Base-by-base conservation (phyloP, 2,329 filamentous ascomycete species). In the Colletotrichum melonis region DNA sequence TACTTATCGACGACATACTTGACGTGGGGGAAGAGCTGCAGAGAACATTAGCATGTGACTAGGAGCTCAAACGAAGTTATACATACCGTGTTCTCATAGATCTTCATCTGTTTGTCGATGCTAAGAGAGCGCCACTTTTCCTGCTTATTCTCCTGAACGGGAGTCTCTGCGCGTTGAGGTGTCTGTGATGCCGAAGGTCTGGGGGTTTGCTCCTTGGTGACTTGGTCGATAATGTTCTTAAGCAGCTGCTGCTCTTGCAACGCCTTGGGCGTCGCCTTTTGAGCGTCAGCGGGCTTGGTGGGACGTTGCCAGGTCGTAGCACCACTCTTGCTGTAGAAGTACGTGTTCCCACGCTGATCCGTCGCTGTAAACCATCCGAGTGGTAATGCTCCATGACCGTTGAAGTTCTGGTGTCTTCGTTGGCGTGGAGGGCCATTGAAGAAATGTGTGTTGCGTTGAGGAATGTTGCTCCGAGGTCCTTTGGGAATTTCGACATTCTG, bases 11-110 rank as follows among this genome's bases (percentile, higher is more conserved):
- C 90, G 1, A 98, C 92, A 76, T 95, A 89, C 81, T 95, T 96
- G 77, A 98, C 92, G 69, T 95, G 92, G 6, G 95, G 95, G 79
- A 93, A 94, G 7, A 98, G 87, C 95, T 97, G 76, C 6, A 9
- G 11, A 26, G 22, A 19, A 55, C 14, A 11, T 73, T 54, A 68
- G 72, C 26, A 30, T 5, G 11, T n/a, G 16, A 12, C 16, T 28
- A 60, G 30, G 24, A 2, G 30, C 52, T 5, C 7, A 6, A 7
- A 22, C 19, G 1, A 32, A 28, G 12, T 49, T 7, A 42, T 32
- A 86, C 94, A 82, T 88, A 97, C 95, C 64, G 95, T 97, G 80
- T 95, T 95, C 82, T 98, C 95, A 78, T 98, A 98, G 2, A 98
- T 88, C 85, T 95, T 98, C 90, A 95, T 97, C 83, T 97, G 94